Conservation (phyloP, 2,329 filamentous ascomycete species). For the Hymenoscyphus albidus region DNA sequence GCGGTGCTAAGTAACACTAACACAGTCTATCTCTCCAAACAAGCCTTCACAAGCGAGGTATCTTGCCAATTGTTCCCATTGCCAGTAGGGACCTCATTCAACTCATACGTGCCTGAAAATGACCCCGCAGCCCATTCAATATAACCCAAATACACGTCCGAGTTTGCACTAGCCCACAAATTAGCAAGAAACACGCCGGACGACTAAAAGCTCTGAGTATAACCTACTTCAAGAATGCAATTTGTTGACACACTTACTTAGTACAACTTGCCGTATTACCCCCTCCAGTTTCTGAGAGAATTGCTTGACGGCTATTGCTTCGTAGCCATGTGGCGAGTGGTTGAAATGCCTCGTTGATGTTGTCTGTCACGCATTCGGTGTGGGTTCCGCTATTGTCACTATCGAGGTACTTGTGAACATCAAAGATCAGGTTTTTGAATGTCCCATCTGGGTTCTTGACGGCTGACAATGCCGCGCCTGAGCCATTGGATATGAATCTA, state of each 20-base stretch:
- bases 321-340: conserved; percentile 46
- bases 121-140: conserved; percentile 38
- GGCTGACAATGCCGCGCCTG: conserved; percentile 47
- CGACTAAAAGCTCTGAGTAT: neutral
- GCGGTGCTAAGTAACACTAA: no score
- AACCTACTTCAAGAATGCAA: conserved; percentile 34
- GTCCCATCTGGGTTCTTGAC: conserved; percentile 57
- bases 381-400: conserved; percentile 52
- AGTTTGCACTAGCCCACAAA: conserved; percentile 28
- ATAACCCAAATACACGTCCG: conserved; percentile 39
- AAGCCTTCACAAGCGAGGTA: conserved; percentile 26
- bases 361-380: conserved; percentile 50
- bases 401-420: conserved; percentile 60
- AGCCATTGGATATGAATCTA: conserved; percentile 46
- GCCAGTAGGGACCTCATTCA: conserved; percentile 27
- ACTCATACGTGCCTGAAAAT: conserved; percentile 30
- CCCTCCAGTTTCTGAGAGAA: conserved; percentile 52
- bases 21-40: conserved; percentile 10
- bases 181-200: neutral
- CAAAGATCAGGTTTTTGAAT: conserved; percentile 53
- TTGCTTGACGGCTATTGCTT: conserved; percentile 44
- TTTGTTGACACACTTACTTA: conserved; percentile 34
- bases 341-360: conserved; percentile 44
- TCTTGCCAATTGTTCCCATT: conserved; percentile 22
- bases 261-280: conserved; percentile 34